Conservation (phyloP, 306 rosid species). For the Cucumis hystrix region DNA sequence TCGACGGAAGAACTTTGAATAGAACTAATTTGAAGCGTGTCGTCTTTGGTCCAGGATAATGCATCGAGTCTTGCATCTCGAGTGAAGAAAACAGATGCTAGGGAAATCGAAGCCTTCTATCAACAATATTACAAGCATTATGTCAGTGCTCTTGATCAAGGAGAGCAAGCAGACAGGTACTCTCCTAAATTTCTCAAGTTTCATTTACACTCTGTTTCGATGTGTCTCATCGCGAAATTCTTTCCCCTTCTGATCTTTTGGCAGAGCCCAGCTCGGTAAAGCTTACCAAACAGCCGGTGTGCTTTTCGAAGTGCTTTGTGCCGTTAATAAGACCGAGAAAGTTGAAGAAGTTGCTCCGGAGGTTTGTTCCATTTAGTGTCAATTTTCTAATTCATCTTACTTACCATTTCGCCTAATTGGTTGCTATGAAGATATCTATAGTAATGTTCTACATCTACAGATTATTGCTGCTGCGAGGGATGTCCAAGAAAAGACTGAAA, state of each 20-base stretch:
- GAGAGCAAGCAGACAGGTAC: conserved; percentile 86
- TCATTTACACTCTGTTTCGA: background rate
- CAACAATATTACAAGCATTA: conserved; percentile 87
- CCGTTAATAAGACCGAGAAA: conserved; percentile 89
- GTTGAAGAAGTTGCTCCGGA: conserved; percentile 99
- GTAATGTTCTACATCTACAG: conserved; percentile 25
- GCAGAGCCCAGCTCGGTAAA: conserved; percentile 90
- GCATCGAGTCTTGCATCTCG: conserved; percentile 61
- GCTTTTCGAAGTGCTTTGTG: conserved; percentile 96
- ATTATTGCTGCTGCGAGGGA: conserved; percentile 96
- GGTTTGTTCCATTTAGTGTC: conserved; percentile 33
- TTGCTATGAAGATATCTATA: background rate
- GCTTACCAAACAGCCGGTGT: conserved; percentile 91
- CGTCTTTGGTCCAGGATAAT: conserved; percentile 49
- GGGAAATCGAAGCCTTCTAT: conserved; percentile 84
- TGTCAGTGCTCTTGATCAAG: conserved; percentile 80
- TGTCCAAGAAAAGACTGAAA: conserved; percentile 94
- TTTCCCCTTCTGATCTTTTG: conserved; percentile 7
- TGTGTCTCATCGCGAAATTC: background rate
- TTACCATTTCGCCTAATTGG: background rate
- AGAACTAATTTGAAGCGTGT: background rate
- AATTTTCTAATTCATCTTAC: background rate
- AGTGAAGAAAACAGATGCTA: conserved; percentile 79
- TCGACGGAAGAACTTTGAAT: background rate
- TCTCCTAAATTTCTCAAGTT: background rate